Evolutionary conservation across 768 basidiomycete genomes (phyloP), one percentile per base, ranked within the genome.

Genomic region (Psilocybe cubensis): DNA sequence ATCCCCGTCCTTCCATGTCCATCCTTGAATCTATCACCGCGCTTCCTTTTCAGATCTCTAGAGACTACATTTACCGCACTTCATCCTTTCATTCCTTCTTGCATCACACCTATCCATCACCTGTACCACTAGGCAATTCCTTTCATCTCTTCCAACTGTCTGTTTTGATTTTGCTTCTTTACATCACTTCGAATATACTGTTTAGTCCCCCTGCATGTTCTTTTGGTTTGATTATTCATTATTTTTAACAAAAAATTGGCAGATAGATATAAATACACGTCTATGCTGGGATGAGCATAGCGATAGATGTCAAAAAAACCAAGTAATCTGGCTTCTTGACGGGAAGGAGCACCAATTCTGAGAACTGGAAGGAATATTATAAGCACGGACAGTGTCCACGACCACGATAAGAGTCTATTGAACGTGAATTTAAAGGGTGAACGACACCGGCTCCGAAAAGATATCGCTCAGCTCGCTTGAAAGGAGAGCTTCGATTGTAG

Each of bases 401-500:
- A 9, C 11, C 23, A 23, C 8, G n/a, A n/a, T 17, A 3, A 1
- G 10, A 14, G 23, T 23, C 14, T 12, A 21, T 21, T 20, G 20
- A 46, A 46, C 25, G 12, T 18, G n/a, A 17, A n/a, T 41, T 63
- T 66, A 44, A n/a, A n/a, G 43, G 46, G 41, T 40, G n/a, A 80
- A 61, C 29, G 74, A 66, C 24, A 78, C 66, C 4, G 66, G 55
- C 46, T 63, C 66, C 33, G 57, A 65, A 41, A 80, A 66, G 24
- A 70, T 68, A 33, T 62, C 54, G 25, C 69, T 72, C 28, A 97
- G 79, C 67, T 97, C 94, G 33, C 78, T 72, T 48, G 89, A 85
- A 35, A 96, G 74, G 46, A 95, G 74, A 7, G 76, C 72, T 7
- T 83, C 80, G 63, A 96, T 70, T 3, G 81, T 76, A 38, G 73